phyloP scores from a whole-genome alignment of 768 basidiomycete species.

The Lactarius vividus region DNA sequence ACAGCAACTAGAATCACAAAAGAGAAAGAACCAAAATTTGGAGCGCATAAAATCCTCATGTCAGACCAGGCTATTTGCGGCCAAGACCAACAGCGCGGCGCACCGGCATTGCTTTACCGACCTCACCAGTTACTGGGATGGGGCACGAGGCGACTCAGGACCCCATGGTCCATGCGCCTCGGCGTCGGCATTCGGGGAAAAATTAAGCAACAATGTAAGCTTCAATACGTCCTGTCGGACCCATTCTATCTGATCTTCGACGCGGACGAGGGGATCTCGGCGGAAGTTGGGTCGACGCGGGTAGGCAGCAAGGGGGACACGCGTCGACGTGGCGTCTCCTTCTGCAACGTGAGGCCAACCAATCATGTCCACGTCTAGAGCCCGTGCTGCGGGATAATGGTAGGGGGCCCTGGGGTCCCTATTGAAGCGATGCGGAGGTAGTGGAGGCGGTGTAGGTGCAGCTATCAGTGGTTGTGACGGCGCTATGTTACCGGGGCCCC shows the following conservation, averaged over 20 bases:
- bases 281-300: background rate
- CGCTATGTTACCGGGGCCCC: background rate
- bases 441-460: background rate
- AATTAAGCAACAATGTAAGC: slow-evolving; percentile 17
- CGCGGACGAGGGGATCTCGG: slow-evolving; percentile 11
- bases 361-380: background rate
- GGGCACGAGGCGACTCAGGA: background rate
- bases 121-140: too few species aligned
- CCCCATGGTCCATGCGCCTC: background rate
- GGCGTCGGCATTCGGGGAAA: slow-evolving; percentile 14
- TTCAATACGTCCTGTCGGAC: background rate
- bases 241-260: slow-evolving; percentile 13
- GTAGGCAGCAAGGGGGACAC: background rate
- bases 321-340: background rate
- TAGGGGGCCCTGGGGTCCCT: background rate
- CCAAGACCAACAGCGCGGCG: background rate
- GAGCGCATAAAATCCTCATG: background rate
- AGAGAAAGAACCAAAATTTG: background rate
- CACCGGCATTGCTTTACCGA: background rate
- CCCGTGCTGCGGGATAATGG: background rate
- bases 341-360: background rate
- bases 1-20: background rate
- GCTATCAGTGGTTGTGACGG: background rate
- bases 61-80: background rate
- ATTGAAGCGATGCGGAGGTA: background rate